A percentile compares a stretch with the other conserved stretches of the same genome.
phyloP scores from a whole-genome alignment of 2,329 filamentous ascomycete species.

The Tolypocladium sp. region DNA sequence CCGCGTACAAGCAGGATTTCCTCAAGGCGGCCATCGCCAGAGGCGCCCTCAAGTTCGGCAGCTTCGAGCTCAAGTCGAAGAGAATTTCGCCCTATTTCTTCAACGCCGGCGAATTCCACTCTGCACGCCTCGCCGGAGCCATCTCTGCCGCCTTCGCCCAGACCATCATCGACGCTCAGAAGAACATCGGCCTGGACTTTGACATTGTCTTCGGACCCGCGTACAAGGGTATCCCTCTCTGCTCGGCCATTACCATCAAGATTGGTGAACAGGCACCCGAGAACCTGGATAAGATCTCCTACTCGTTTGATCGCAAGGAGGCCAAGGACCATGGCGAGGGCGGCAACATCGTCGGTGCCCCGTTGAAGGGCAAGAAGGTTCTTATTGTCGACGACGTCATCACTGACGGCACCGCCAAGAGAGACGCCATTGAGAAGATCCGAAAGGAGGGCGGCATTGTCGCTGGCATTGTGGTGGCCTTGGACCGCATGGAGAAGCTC shows the following conservation, averaged over 20 bases:
- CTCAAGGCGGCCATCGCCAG: slow-evolving; percentile 59
- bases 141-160: slow-evolving; percentile 75
- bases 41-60: slow-evolving; percentile 70
- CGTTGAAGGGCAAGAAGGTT: slow-evolving; percentile 74
- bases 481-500: slow-evolving; percentile 81
- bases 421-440: slow-evolving; percentile 87
- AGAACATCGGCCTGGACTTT: slow-evolving; percentile 43
- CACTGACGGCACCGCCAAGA: slow-evolving; percentile 87
- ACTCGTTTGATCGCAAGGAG: slow-evolving; percentile 93
- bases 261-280: slow-evolving; percentile 59
- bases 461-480: slow-evolving; percentile 77
- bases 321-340: slow-evolving; percentile 94
- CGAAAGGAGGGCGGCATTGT: slow-evolving; percentile 74
- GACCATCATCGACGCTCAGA: slow-evolving; percentile 43
- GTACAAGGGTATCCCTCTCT: slow-evolving; percentile 96
- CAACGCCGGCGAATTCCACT: slow-evolving; percentile 88
- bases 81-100: slow-evolving; percentile 94
- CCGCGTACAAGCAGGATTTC: slow-evolving; percentile 64
- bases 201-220: slow-evolving; percentile 90
- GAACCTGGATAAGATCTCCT: slow-evolving; percentile 62
- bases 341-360: slow-evolving; percentile 81
- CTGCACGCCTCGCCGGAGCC: slow-evolving; percentile 64
- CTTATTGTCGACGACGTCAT: slow-evolving; percentile 96
- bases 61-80: slow-evolving; percentile 85
- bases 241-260: slow-evolving; percentile 66